These are phyloP conservation scores for Pouteria campechiana DNA, from an alignment of 179 eudicot genomes.

Conservation along the genomic window DNA sequence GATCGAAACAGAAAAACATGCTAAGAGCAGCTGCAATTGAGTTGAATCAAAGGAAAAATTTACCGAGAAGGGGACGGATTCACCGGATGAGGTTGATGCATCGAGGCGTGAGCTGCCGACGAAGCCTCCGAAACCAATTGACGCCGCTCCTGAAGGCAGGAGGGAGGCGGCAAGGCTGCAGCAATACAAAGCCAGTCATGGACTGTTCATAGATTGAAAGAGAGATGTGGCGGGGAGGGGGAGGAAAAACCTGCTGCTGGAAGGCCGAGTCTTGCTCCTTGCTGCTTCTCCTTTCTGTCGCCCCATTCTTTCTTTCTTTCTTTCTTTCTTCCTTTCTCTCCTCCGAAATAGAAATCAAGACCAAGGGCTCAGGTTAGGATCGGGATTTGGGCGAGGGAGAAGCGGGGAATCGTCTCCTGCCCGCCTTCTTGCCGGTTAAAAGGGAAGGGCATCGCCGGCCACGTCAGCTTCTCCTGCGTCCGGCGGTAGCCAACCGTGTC, in stretches of 20 bases:
- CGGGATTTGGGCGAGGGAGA: too few species aligned
- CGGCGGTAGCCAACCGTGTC: too few species aligned
- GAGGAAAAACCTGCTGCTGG: constrained; percentile 68
- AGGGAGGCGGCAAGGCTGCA: constrained; percentile 79
- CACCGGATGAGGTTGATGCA: constrained; percentile 37
- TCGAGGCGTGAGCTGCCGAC: constrained; percentile 74
- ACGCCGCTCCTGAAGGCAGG: constrained; percentile 47
- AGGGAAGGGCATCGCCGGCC: too few species aligned
- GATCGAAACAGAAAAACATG: too few species aligned
- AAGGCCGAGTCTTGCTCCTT: constrained; percentile 85
- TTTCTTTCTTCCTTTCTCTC: too few species aligned
- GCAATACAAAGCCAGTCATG: neutral
- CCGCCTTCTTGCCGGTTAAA: too few species aligned
- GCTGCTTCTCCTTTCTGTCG: constrained; percentile 75
- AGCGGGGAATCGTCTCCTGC: too few species aligned
- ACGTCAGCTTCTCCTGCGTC: too few species aligned
- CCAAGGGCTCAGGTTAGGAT: too few species aligned
- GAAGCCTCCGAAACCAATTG: constrained; percentile 89
- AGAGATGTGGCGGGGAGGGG: neutral
- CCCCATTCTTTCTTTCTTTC: constrained; percentile 63
- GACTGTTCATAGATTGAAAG: neutral
- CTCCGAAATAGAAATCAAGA: too few species aligned
- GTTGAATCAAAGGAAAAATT: neutral
- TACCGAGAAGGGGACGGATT: constrained; percentile 36
- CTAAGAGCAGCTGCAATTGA: neutral